Evolutionary conservation across 257 asterid species (phyloP), one percentile per base, ranked within the genome.

Genomic region (Gynochthodes officinalis): DNA sequence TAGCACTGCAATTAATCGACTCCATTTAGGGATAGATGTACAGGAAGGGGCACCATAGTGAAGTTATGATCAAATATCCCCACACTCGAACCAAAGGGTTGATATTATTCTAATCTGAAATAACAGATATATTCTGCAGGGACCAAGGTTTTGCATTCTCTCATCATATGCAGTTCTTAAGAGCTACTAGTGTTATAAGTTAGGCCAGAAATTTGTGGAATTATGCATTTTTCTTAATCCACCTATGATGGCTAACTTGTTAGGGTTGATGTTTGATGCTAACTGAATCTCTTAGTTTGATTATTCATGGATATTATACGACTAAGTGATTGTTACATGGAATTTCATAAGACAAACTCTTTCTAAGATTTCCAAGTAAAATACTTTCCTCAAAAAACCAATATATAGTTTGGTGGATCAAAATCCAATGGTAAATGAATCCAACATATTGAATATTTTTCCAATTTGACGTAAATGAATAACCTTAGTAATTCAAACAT

Each of bases 341-440:
- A 10, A 5, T 42, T 42, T 6, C 9, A 6, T 6, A 42, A 6
- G 9, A 6, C 2, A 46, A 46, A 46, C 15, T 46, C 52, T 4
- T 42, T 42, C 48, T 42, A 42, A 4, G 48, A 42, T 42, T 42
- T 42, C 48, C 10, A 42, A 42, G 48, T 6, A 42, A 7, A 42
- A 42, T 4, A 13, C 2, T 30, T 60, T 18, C 43, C 4, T 33
- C 2, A 3, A 60, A 16, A 32, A n/a, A n/a, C n/a, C n/a, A 58
- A 30, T 4, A 32, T 60, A 7, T 32, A 8, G 39, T 25, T 25
- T 39, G 64, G 14, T 21, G 64, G 30, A 59, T n/a, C 15, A 27
- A 67, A 64, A 15, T 48, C 59, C 72, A 48, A 67, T n/a, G 28
- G 35, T 61, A 18, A n/a, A n/a, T 67, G 42, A 32, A 30, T 19